Evolutionary conservation across 2,329 filamentous ascomycete genomes (phyloP).

Genomic region (Hypoxylon sp.): DNA sequence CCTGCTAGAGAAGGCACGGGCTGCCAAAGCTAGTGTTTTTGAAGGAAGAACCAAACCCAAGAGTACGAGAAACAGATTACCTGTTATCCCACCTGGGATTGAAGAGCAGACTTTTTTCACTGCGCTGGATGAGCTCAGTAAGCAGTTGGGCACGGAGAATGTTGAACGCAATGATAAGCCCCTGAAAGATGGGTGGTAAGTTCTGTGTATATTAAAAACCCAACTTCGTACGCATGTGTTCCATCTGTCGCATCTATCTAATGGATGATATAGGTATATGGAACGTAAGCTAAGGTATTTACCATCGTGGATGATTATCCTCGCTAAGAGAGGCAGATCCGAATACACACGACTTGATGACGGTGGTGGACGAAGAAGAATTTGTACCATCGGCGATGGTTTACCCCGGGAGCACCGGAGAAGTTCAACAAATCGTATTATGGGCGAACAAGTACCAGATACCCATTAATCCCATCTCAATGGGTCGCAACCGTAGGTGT

Average conservation of each 20-base stretch:
- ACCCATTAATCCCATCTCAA: conserved; percentile 52
- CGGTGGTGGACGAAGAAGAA: conserved; percentile 62
- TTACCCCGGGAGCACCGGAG: conserved; percentile 52
- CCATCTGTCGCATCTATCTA: conserved; percentile 7
- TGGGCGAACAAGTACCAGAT: conserved; percentile 54
- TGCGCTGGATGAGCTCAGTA: conserved; percentile 57
- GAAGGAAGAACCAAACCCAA: conserved; percentile 55
- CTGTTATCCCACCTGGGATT: conserved; percentile 59
- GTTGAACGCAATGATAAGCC: conserved; percentile 61
- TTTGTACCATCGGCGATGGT: conserved; percentile 63
- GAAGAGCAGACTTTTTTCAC: conserved; percentile 53
- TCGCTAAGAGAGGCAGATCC: conserved; percentile 50
- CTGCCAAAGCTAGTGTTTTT: conserved; percentile 55
- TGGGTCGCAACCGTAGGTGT: conserved; percentile 53
- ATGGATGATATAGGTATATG: conserved; percentile 50
- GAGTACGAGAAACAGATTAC: conserved; percentile 51
- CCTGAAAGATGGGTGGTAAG: conserved; percentile 59
- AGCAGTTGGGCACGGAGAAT: conserved; percentile 56
- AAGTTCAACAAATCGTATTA: conserved; percentile 54
- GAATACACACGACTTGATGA: conserved; percentile 60
- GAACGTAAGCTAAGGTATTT: conserved; percentile 46
- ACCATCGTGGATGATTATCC: neutral
- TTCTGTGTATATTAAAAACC: conserved; percentile 18
- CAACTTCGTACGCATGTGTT: conserved; percentile 22
- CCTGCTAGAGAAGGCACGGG: conserved; percentile 57